A percentile compares a stretch with the other conserved stretches of the same genome.
Conservation (phyloP, 2,329 filamentous ascomycete genomes). For the Neobulgaria alba region DNA sequence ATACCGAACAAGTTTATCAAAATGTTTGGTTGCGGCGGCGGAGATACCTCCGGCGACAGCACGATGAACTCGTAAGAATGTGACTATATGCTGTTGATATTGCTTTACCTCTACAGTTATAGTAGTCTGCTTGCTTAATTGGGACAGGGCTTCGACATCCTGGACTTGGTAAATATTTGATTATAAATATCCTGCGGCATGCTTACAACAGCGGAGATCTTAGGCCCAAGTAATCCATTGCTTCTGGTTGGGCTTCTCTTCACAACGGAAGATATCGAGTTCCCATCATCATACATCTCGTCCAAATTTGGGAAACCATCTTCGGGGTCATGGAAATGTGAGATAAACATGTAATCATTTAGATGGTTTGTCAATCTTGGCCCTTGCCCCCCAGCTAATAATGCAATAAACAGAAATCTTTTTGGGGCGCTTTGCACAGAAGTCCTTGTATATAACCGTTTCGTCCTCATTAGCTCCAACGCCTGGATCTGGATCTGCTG, state of each 20-base stretch:
- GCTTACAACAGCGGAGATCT: conserved; percentile 22
- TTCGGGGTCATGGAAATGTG: conserved; percentile 67
- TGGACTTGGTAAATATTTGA: conserved; percentile 3
- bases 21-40: conserved; percentile 68
- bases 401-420: conserved; percentile 70
- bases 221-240: conserved; percentile 12
- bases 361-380: conserved; percentile 47
- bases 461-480: conserved; percentile 68
- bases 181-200: conserved; percentile 9
- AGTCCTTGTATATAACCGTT: conserved; percentile 67
- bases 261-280: conserved; percentile 26
- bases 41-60: conserved; percentile 73
- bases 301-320: conserved; percentile 72
- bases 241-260: conserved; percentile 20
- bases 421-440: conserved; percentile 66
- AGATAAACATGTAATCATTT: conserved; percentile 82
- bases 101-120: conserved; percentile 70
- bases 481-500: conserved; percentile 75
- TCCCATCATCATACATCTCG: conserved; percentile 37
- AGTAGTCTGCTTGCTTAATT: conserved; percentile 48
- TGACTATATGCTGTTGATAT: conserved; percentile 80
- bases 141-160: conserved; percentile 30
- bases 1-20: conserved; percentile 57
- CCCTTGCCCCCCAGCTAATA: conserved; percentile 47
- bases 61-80: conserved; percentile 81